Base-by-base conservation (phyloP, 257 asterid species). In the Lycium ferocissimum region DNA sequence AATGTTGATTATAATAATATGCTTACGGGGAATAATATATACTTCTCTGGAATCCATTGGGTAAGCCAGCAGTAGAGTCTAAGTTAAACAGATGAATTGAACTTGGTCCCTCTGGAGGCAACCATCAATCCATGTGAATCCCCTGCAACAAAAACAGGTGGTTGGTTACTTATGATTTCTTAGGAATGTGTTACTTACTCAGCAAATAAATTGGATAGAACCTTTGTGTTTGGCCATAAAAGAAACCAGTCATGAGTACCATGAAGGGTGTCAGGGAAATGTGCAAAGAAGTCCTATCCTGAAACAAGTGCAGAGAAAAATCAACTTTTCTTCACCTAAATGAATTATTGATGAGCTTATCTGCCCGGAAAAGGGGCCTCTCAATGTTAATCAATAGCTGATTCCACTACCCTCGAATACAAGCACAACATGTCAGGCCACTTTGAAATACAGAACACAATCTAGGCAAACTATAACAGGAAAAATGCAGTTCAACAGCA, bases 371-470 rank as follows among this genome's bases (percentile, higher is more conserved):
- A 75, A 51, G 33, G 53, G 63, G 61, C 82, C 33, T 26, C 65
- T 78, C 65, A 53, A 51, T 33, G 82, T 14, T 26, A 76, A 26
- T 11, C 47, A n/a, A 33, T 76, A 76, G 14, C 49, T 76, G 63
- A 76, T 53, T 76, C 82, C 82, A 26, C 82, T 53, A 78, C 65
- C 5, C 82, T 51, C 9, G 47, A 53, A 53, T 14, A 78, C 65
- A 78, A 49, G 51, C 47, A 26, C 15, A 14, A 76, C 47, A 78
- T 78, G 82, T 53, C 82, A 26, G 63, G 63, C 7, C 82, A 14
- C 33, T 76, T 78, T 53, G 82, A 26, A 26, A 53, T 78, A 78
- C 82, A 53, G 65, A 54, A 45, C 62, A 76, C 63, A 76, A 76
- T 63, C 63, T 53, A 7, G 26, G 63, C 14, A 76, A 76, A 51